A percentile compares a stretch with the other conserved stretches of the same genome.
phyloP scores from a whole-genome alignment of 768 basidiomycete species.

The Naematelia encephala region DNA sequence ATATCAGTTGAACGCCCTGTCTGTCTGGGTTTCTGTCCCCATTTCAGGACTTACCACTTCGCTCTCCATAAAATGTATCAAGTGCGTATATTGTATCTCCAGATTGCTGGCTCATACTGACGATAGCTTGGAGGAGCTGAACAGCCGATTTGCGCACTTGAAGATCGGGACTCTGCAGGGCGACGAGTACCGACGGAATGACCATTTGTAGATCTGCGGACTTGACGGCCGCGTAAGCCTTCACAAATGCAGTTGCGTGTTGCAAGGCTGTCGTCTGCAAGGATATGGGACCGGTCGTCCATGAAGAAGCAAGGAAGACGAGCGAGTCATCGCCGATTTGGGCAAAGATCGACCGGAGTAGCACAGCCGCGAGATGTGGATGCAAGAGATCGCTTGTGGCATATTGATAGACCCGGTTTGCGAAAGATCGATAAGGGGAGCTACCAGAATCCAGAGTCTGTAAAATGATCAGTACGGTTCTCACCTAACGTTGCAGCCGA shows the following conservation, averaged over 20 bases:
- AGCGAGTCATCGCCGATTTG: slow-evolving; percentile 68
- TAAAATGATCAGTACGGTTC: not conserved
- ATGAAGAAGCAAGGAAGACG: slow-evolving; percentile 74
- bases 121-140: slow-evolving; percentile 29
- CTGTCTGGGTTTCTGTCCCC: not conserved
- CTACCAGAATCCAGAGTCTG: not conserved
- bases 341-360: slow-evolving; percentile 66
- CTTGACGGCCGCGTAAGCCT: slow-evolving; percentile 62
- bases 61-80: slow-evolving; percentile 48
- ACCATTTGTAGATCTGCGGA: slow-evolving; percentile 54
- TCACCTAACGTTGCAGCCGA: too few relatives aligned
- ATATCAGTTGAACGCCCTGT: not conserved
- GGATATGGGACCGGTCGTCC: slow-evolving; percentile 50
- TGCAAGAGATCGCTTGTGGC: slow-evolving; percentile 60
- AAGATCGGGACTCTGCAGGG: slow-evolving; percentile 37
- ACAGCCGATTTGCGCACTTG: slow-evolving; percentile 45
- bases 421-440: slow-evolving; percentile 51
- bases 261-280: slow-evolving; percentile 61
- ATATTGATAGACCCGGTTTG: slow-evolving; percentile 64
- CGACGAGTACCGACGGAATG: slow-evolving; percentile 47
- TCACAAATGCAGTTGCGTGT: slow-evolving; percentile 76
- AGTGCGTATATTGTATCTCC: slow-evolving; percentile 42
- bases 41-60: slow-evolving; percentile 25
- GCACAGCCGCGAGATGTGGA: slow-evolving; percentile 57
- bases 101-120: not conserved